Percentiles rank a stretch among this genome's conserved stretches.
Evolutionary conservation across 1,284 basidiomycete species (phyloP).

Genomic region (Mycosarcoma mackinlayi): DNA sequence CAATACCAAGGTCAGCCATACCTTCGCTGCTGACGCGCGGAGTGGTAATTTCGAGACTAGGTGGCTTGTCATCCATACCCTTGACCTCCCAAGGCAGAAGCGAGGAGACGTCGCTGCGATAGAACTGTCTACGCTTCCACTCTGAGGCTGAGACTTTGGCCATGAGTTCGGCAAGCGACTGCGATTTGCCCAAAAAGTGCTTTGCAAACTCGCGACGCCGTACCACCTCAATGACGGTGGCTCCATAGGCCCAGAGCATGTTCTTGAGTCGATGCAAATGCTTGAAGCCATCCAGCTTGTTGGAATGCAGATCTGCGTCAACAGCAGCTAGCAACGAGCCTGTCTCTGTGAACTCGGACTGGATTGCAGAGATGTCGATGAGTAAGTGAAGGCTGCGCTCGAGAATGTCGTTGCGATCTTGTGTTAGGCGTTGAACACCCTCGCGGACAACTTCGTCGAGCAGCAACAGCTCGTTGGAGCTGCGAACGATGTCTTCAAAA

Average conservation of each 20-base stretch:
- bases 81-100: slow-evolving; percentile 61
- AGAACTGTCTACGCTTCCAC: slow-evolving; percentile 52
- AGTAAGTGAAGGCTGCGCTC: slow-evolving; percentile 58
- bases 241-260: slow-evolving; percentile 91
- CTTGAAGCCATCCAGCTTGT: slow-evolving; percentile 77
- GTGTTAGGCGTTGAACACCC: slow-evolving; percentile 48
- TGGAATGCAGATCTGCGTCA: slow-evolving; percentile 54
- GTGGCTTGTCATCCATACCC: slow-evolving; percentile 56
- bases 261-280: slow-evolving; percentile 88
- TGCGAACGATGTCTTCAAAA: slow-evolving; percentile 43
- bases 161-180: slow-evolving; percentile 66
- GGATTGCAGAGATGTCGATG: slow-evolving; percentile 65
- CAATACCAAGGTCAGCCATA: slow-evolving; percentile 43
- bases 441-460: slow-evolving; percentile 59
- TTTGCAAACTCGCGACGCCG: slow-evolving; percentile 81
- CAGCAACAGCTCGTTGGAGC: slow-evolving; percentile 51
- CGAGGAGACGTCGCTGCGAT: slow-evolving; percentile 46
- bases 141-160: slow-evolving; percentile 59
- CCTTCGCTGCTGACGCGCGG: slow-evolving; percentile 39
- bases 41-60: slow-evolving; percentile 62
- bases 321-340: slow-evolving; percentile 51
- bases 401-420: slow-evolving; percentile 66
- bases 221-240: slow-evolving; percentile 89
- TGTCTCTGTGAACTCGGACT: slow-evolving; percentile 64
- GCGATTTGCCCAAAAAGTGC: slow-evolving; percentile 56